These are phyloP conservation scores for Brassica juncea DNA, from an alignment of 345 rosid species.

Conservation along the genomic window DNA sequence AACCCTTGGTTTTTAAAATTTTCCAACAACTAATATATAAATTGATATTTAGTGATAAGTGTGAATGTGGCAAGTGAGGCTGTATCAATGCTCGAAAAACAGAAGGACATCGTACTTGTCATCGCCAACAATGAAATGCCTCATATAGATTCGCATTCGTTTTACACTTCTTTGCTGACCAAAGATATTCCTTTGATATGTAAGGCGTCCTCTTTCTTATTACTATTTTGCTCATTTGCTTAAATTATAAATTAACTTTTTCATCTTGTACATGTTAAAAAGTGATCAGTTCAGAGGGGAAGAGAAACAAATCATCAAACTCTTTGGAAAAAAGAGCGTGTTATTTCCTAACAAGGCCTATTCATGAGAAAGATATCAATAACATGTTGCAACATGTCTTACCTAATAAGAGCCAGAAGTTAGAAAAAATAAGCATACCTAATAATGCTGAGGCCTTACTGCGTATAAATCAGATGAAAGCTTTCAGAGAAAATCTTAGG, in stretches of 20 bases:
- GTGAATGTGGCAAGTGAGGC: slow-evolving; percentile 36
- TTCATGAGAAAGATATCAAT: slow-evolving; percentile 42
- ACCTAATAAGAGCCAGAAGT: not conserved
- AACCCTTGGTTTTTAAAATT: not conserved
- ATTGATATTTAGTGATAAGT: slow-evolving; percentile 44
- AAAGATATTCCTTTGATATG: slow-evolving; percentile 46
- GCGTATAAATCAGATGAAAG: not conserved
- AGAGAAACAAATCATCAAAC: not conserved
- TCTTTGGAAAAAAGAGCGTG: slow-evolving; percentile 42
- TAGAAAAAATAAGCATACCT: not conserved
- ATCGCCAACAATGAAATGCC: slow-evolving; percentile 44
- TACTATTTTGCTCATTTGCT: not conserved
- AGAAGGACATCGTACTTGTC: slow-evolving; percentile 43
- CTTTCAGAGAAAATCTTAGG: not conserved
- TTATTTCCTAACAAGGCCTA: slow-evolving; percentile 38
- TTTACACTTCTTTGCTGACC: slow-evolving; percentile 21
- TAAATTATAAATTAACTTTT: not conserved
- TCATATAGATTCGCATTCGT: slow-evolving; percentile 31
- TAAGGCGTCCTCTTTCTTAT: not conserved
- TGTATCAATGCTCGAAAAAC: slow-evolving; percentile 34
- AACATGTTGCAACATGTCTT: slow-evolving; percentile 50
- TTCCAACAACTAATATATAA: not conserved
- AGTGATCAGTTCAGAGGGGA: slow-evolving; percentile 44
- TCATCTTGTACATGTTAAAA: not conserved
- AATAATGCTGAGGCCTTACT: not conserved